Evolutionary conservation across 73 alveolate genomes (phyloP), one percentile per base, ranked within the genome.

Genomic region (Blepharisma japonicum): DNA sequence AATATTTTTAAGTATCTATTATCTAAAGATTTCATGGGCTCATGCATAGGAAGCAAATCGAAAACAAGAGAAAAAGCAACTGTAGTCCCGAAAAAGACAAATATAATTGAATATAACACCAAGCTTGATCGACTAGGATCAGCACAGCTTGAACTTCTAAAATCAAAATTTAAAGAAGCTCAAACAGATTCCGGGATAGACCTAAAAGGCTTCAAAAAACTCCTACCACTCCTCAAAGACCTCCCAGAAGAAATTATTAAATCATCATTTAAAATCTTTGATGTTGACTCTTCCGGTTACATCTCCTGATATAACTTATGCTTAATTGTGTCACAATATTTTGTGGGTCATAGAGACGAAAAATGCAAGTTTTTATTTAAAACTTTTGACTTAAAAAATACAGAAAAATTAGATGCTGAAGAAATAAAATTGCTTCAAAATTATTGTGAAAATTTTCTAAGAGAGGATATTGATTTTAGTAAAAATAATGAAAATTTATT

Each of bases 141-240:
- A 0, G 67, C 27, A 11, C 74, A 61, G 4, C 14, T 61, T 9
- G 18, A 11, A 25, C 14, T 61, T n/a, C 23, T 61, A 61, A 25
- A 20, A 25, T n/a, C 14, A 61, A 61, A 61, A 61, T 61, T 61
- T 48, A 61, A 5, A 61, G 23, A 25, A 61, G 18, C 18, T 5
- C 50, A 61, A 61, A n/a, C 39, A 0, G 46, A 61, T 61, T 18
- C 21, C 21, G 74, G 74, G 2, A n/a, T 61, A 9, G 74, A 61
- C 47, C 74, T 61, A 14, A 39, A 14, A 61, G 74, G 49, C 47
- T 61, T 61, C 23, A 61, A 61, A 61, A 61, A 61, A 11, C 49
- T 61, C 49, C 14, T 61, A 39, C 74, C 74, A 18, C 23, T 14
- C 47, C 14, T 61, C 46, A 18, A n/a, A 9, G 18, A 25, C 23